phyloP scores from a whole-genome alignment of 306 rosid species.

The Gleditsia sinensis region DNA sequence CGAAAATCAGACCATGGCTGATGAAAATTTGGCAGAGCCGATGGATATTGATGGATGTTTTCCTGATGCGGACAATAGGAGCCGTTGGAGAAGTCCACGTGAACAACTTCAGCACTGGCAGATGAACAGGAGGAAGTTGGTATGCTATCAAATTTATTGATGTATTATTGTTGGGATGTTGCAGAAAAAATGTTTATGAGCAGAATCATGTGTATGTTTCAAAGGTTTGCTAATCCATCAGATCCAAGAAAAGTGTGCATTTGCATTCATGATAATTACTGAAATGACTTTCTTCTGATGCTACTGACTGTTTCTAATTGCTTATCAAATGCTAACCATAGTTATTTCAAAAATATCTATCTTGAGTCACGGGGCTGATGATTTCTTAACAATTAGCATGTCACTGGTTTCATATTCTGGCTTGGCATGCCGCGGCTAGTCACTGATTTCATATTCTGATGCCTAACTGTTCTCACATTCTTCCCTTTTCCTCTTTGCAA shows the following conservation, averaged over 20 bases:
- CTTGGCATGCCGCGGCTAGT: background rate
- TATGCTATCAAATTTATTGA: constrained; percentile 49
- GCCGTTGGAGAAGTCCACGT: constrained; percentile 87
- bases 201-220: background rate
- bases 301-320: constrained; percentile 10
- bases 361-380: background rate
- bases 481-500: constrained; percentile 38
- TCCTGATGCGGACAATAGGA: constrained; percentile 62
- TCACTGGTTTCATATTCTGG: constrained; percentile 27
- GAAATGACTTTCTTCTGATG: too few relatives aligned
- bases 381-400: constrained; percentile 30
- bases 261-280: too few relatives aligned
- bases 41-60: constrained; percentile 74
- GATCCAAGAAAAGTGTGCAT: constrained; percentile 12
- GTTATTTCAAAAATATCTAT: background rate
- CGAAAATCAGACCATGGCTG: constrained; percentile 83
- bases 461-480: constrained; percentile 31
- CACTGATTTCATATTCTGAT: too few relatives aligned
- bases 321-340: constrained; percentile 11
- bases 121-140: constrained; percentile 98
- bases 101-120: constrained; percentile 99
- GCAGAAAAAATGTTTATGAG: constrained; percentile 13
- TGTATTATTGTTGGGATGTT: constrained; percentile 21
- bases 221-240: background rate
- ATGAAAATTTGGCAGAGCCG: constrained; percentile 77